Evolutionary conservation across 805 yeast species (phyloP).

Genomic region (Grigorovia humatica): DNA sequence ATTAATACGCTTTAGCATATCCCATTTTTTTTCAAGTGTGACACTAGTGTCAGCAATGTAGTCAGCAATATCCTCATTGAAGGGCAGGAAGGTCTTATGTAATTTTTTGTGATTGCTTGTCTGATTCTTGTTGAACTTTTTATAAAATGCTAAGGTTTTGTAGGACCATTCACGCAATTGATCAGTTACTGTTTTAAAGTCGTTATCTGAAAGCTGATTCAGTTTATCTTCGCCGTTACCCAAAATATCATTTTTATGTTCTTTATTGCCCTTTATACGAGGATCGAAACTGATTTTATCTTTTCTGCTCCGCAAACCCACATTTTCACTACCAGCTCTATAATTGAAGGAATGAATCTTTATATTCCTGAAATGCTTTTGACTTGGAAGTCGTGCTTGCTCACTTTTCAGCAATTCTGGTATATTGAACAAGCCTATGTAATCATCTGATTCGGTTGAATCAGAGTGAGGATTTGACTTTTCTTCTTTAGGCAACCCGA

Average conservation of each 20-base stretch:
- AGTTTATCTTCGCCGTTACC: slow-evolving; percentile 67
- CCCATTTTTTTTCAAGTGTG: slow-evolving; percentile 53
- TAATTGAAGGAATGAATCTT: slow-evolving; percentile 58
- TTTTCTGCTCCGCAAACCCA: slow-evolving; percentile 77
- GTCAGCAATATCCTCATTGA: slow-evolving; percentile 43
- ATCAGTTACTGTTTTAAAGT: slow-evolving; percentile 43
- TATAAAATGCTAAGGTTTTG: slow-evolving; percentile 31
- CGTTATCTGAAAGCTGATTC: slow-evolving; percentile 38
- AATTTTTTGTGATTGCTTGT: slow-evolving; percentile 13
- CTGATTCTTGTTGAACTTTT: slow-evolving; percentile 9
- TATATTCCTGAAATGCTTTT: slow-evolving; percentile 1
- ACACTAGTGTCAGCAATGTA: slow-evolving; percentile 41
- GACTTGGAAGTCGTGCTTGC: slow-evolving; percentile 3
- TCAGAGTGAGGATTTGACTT: slow-evolving; percentile 5
- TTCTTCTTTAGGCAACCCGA: neutral
- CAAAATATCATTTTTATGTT: slow-evolving; percentile 60
- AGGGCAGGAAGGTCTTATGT: slow-evolving; percentile 38
- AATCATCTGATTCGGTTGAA: neutral
- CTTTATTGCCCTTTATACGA: slow-evolving; percentile 57
- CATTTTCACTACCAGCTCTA: slow-evolving; percentile 79
- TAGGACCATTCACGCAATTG: slow-evolving; percentile 49
- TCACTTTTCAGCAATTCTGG: neutral
- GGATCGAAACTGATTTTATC: slow-evolving; percentile 63
- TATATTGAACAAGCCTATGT: neutral
- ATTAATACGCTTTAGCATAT: slow-evolving; percentile 56